phyloP scores from a whole-genome alignment of 208 protist species.

The Endotrypanum monterogeii region DNA sequence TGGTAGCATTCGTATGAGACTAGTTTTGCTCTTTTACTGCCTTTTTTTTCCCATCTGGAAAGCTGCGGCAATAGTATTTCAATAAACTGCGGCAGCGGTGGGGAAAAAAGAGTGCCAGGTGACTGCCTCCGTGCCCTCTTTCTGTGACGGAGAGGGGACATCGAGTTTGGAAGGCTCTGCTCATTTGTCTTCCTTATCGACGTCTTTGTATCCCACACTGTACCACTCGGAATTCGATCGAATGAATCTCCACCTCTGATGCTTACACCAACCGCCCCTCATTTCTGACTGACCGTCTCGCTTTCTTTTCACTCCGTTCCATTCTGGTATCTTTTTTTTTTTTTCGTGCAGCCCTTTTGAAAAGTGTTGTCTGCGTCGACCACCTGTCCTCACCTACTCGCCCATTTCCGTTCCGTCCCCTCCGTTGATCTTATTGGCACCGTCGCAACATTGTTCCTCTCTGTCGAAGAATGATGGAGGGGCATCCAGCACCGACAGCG shows the following conservation, averaged over 20 bases:
- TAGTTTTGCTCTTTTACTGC: background rate
- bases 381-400: background rate
- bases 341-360: background rate
- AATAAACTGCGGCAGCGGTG: background rate
- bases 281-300: background rate
- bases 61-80: background rate
- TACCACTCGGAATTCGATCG: background rate
- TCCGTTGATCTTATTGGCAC: background rate
- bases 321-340: background rate
- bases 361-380: background rate
- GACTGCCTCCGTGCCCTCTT: background rate
- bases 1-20: background rate
- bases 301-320: background rate
- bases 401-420: background rate
- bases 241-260: background rate
- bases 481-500: background rate
- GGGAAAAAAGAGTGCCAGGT: background rate
- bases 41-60: background rate
- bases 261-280: background rate
- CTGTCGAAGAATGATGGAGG: conserved; percentile 3
- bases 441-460: background rate
- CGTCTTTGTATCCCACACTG: background rate
- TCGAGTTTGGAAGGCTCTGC: background rate
- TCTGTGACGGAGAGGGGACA: background rate
- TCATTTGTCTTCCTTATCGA: background rate